Percentiles rank a stretch among this genome's conserved stretches.
phyloP scores from a whole-genome alignment of 805 yeast genomes.

The Saturnispora hagleri region DNA sequence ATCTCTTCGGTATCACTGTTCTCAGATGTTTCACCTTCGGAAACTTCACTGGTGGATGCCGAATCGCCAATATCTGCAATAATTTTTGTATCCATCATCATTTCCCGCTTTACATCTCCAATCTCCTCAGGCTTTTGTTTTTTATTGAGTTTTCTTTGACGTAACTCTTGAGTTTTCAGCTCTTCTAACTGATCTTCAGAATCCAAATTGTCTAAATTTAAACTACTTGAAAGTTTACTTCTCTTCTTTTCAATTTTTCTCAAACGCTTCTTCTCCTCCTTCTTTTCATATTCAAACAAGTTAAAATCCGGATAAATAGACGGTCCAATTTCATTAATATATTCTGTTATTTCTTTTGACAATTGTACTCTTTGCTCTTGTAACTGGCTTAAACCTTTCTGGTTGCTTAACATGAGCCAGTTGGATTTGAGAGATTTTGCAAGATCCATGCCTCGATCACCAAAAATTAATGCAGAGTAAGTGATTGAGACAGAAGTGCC shows the following conservation, averaged over 20 bases:
- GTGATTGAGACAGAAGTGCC: constrained; percentile 64
- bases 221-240: constrained; percentile 4
- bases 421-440: constrained; percentile 78
- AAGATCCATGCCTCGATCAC: constrained; percentile 89
- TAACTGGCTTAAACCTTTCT: constrained; percentile 47
- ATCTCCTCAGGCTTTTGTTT: constrained; percentile 15
- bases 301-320: constrained; percentile 81
- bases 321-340: constrained; percentile 77
- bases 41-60: constrained; percentile 24
- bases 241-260: constrained; percentile 20
- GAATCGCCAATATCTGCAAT: constrained; percentile 37
- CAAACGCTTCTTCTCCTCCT: constrained; percentile 26
- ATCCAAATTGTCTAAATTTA: constrained; percentile 12
- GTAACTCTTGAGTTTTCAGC: constrained; percentile 36
- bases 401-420: constrained; percentile 53
- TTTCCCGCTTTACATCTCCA: constrained; percentile 22
- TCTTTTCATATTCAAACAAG: constrained; percentile 37
- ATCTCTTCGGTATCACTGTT: constrained; percentile 1
- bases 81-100: constrained; percentile 43
- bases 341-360: constrained; percentile 64
- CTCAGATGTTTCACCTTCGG: constrained; percentile 23
- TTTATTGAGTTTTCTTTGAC: constrained; percentile 32
- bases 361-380: constrained; percentile 53
- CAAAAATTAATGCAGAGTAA: constrained; percentile 82
- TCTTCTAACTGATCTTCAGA: constrained; percentile 43